Base-by-base conservation (phyloP, 139 green algal genomes). In the Tetradesmus lagerheimii region DNA sequence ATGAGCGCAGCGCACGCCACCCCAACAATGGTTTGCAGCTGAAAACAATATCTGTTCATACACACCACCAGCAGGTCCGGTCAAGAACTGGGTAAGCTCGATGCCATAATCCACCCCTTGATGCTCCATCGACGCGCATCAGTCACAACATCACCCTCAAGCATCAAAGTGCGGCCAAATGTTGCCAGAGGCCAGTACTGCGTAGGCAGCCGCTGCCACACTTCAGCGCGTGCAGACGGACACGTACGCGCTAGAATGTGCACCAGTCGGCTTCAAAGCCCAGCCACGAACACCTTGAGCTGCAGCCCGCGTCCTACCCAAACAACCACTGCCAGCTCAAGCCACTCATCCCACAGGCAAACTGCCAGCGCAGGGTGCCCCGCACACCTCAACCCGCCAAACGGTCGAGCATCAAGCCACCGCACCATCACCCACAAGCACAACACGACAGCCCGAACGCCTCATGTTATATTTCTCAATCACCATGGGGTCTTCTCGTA, bases 401-500 rank as follows among this genome's bases (percentile, higher is more conserved):
- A 50, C 43, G 4, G 43, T 27, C 3, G 27, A 35, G 18, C 15
- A 37, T 2, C 27, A 39, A 27, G 29, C n/a, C n/a, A 77, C 15
- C n/a, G 14, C 14, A 62, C 77, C 11, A 29, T 35, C 18, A 53
- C 38, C 12, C 16, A 11, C 4, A 83, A 74, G 67, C 27, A 77
- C 4, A 81, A 12, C 38, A 50, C 4, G 43, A 50, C 43, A 50
- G 43, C 4, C 43, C 9, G 43, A 50, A 5, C 5, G 9, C 43
- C 43, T 15, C 43, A 50, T 9, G 9, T 9, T 9, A 9, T 5
- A 15, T 9, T 9, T 50, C 9, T 9, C 35, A 12, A 41, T 92
- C 93, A 99, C 96, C 98, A 99, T 0, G 90, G 93, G 53, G 95
- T 92, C 92, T 99, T 99, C 85, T 97, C 94, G 85, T 95, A 99